phyloP scores from a whole-genome alignment of 2,329 filamentous ascomycete species.

The Chrysoporthe cubensis region DNA sequence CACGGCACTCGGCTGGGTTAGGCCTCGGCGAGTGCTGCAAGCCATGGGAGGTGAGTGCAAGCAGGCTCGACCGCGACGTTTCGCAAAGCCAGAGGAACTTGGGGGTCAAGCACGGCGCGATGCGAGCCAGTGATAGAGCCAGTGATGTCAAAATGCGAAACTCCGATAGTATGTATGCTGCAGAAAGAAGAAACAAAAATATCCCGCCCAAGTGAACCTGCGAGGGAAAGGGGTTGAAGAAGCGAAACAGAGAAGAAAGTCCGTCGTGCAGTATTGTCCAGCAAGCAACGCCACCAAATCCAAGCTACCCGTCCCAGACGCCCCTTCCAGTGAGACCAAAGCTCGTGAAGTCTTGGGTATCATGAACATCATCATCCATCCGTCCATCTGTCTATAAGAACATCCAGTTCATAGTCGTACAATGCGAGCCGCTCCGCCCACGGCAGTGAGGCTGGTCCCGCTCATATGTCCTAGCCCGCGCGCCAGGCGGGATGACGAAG shows the following conservation, averaged over 20 bases:
- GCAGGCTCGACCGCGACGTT: not conserved
- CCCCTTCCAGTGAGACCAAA: not conserved
- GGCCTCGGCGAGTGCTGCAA: too few species aligned
- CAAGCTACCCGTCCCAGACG: not conserved
- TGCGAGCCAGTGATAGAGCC: too few species aligned
- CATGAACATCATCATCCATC: not conserved
- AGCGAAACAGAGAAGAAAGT: not conserved
- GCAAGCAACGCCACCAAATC: not conserved
- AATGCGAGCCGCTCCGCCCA: not conserved
- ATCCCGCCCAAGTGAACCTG: not conserved
- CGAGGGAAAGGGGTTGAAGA: not conserved
- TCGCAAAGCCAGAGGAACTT: not conserved
- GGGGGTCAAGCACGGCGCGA: too few species aligned
- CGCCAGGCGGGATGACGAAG: not conserved
- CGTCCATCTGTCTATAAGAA: not conserved
- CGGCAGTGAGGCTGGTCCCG: not conserved
- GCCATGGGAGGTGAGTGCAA: not conserved
- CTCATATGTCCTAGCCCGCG: not conserved
- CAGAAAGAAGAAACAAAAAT: not conserved
- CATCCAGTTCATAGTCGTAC: conserved; percentile 2
- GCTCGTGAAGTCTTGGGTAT: not conserved
- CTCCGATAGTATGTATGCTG: not conserved
- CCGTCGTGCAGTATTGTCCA: not conserved
- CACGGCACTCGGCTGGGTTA: too few species aligned
- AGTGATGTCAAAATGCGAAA: not conserved